A percentile compares a stretch with the other conserved stretches of the same genome.
These are phyloP conservation scores for Dacryopinax primogenitus DNA, from an alignment of 768 basidiomycete species.

Conservation along the genomic window DNA sequence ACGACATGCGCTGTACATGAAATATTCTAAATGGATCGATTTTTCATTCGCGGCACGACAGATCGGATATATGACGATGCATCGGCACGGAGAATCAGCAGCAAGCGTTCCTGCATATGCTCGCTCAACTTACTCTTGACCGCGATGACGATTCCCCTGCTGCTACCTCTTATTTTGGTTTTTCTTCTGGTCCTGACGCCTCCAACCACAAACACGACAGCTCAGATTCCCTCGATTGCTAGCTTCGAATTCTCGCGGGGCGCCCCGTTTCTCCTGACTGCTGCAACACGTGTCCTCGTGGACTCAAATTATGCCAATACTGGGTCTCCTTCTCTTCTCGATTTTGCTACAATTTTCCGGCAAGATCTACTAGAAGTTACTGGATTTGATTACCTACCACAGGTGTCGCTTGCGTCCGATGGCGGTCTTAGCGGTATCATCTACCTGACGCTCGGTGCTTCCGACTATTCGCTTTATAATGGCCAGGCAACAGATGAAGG, in stretches of 20 bases:
- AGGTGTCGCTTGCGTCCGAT: conserved; percentile 14
- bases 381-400: conserved; percentile 23
- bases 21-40: too few relatives aligned
- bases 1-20: too few relatives aligned
- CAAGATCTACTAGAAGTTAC: conserved; percentile 27
- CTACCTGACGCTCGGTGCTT: conserved; percentile 25
- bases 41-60: too few relatives aligned
- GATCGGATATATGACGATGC: too few relatives aligned
- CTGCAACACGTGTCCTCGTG: conserved; percentile 29
- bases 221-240: conserved; percentile 8
- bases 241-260: neutral
- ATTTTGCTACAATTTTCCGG: conserved; percentile 31
- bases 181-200: neutral
- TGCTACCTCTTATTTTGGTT: neutral
- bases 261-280: conserved; percentile 24
- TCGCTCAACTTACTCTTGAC: neutral
- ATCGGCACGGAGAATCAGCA: too few relatives aligned
- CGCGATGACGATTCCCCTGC: neutral
- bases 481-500: conserved; percentile 31
- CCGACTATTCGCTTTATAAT: conserved; percentile 28
- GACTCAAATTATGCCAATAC: conserved; percentile 23
- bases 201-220: neutral
- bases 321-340: conserved; percentile 26
- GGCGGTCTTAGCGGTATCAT: conserved; percentile 16
- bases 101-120: neutral